phyloP scores from a whole-genome alignment of 2,329 filamentous ascomycete genomes.

The Pestalotiopsis sp. region DNA sequence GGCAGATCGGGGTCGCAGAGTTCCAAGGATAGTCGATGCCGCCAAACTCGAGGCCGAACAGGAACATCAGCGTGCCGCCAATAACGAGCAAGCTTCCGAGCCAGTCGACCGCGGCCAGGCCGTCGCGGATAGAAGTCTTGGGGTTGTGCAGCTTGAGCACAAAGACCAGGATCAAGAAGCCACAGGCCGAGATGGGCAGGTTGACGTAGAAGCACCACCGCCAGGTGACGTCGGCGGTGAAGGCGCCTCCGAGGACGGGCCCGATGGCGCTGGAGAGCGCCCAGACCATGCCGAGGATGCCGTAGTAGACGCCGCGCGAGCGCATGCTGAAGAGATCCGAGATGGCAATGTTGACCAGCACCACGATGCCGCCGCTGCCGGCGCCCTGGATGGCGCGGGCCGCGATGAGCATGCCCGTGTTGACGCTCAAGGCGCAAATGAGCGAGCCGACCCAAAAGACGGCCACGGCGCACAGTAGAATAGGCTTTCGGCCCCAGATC shows the following conservation, averaged over 20 bases:
- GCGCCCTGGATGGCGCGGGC: constrained; percentile 59
- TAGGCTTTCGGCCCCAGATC: constrained; percentile 60
- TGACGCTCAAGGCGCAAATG: constrained; percentile 51
- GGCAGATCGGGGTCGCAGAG: constrained; percentile 74
- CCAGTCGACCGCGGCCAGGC: constrained; percentile 67
- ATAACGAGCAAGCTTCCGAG: constrained; percentile 61
- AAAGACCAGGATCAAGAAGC: constrained; percentile 55
- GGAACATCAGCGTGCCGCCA: constrained; percentile 80
- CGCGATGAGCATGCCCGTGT: constrained; percentile 56
- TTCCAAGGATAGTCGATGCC: constrained; percentile 76
- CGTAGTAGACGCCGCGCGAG: constrained; percentile 54
- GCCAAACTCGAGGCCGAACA: constrained; percentile 85
- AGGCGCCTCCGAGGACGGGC: constrained; percentile 69
- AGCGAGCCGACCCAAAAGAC: constrained; percentile 59
- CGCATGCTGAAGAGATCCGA: constrained; percentile 58
- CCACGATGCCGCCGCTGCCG: constrained; percentile 60
- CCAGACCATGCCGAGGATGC: constrained; percentile 60
- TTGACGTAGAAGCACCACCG: constrained; percentile 74
- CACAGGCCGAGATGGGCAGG: constrained; percentile 48
- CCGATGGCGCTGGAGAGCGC: constrained; percentile 67
- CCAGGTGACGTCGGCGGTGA: constrained; percentile 66
- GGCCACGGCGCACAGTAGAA: constrained; percentile 51
- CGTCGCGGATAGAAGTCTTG: constrained; percentile 62
- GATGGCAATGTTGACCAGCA: constrained; percentile 62
- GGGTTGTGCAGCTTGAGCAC: constrained; percentile 72